phyloP scores from a whole-genome alignment of 805 yeast species.

The Lipomyces starkeyi region DNA sequence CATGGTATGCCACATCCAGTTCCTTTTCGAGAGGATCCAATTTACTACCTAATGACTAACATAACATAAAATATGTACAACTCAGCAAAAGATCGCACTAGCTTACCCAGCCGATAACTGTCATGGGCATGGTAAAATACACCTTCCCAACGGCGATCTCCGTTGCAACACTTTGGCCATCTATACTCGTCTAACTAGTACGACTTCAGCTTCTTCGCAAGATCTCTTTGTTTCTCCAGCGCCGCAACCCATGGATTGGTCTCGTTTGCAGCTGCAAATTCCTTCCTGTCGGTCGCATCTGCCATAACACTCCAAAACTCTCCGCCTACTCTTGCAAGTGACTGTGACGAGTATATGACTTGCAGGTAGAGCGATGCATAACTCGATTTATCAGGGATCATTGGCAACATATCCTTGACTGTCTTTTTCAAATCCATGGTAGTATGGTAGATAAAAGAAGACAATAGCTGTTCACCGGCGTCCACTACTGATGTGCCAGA shows the following conservation, averaged over 20 bases:
- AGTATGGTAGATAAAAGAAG: constrained; percentile 43
- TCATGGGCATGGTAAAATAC: not conserved
- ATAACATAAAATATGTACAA: not conserved
- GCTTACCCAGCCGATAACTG: not conserved
- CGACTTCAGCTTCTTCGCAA: constrained; percentile 34
- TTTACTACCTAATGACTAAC: not conserved
- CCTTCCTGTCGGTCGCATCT: constrained; percentile 14
- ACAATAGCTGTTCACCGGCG: constrained; percentile 38
- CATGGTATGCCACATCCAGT: not conserved
- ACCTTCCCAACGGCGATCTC: too few species aligned
- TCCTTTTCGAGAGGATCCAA: not conserved
- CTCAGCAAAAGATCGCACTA: not conserved
- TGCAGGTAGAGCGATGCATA: constrained; percentile 76
- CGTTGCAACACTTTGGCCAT: not conserved
- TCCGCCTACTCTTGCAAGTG: constrained; percentile 71
- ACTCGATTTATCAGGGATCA: constrained; percentile 43
- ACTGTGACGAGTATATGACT: constrained; percentile 85
- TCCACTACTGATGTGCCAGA: constrained; percentile 6
- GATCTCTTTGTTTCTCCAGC: constrained; percentile 37
- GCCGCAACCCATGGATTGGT: constrained; percentile 39
- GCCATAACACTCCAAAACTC: constrained; percentile 60
- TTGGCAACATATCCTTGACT: constrained; percentile 41
- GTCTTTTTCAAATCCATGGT: constrained; percentile 39
- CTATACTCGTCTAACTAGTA: constrained; percentile 11
- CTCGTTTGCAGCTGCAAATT: constrained; percentile 15